A percentile compares a stretch with the other conserved stretches of the same genome.
phyloP scores from a whole-genome alignment of 305 asterid genomes.

The Petunia hybrid region DNA sequence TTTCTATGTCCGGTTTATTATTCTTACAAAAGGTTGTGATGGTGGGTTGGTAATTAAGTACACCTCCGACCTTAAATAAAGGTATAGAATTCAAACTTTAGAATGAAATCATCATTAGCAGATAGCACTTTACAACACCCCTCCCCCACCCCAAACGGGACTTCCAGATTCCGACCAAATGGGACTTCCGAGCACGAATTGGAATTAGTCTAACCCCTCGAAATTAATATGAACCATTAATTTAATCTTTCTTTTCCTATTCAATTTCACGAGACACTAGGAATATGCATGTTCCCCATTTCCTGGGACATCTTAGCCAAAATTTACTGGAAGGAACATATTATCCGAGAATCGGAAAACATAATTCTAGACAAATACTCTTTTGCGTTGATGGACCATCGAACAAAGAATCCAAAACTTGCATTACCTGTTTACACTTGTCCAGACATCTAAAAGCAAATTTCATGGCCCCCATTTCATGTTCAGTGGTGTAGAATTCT shows the following conservation, averaged over 20 bases:
- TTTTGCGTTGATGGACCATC: constrained; percentile 39
- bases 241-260: too few relatives aligned
- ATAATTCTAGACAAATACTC: constrained; percentile 23
- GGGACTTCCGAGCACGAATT: too few relatives aligned
- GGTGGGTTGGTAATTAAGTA: too few relatives aligned
- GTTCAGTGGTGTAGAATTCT: constrained; percentile 37
- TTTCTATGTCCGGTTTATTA: background rate
- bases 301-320: constrained; percentile 19
- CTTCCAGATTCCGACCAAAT: too few relatives aligned
- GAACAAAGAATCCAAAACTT: constrained; percentile 34
- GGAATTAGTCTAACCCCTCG: background rate
- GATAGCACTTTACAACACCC: too few relatives aligned
- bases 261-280: constrained; percentile 21
- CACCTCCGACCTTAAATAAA: too few relatives aligned
- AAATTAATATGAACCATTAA: background rate
- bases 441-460: constrained; percentile 29
- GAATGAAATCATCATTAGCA: too few relatives aligned
- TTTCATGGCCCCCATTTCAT: constrained; percentile 41
- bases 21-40: background rate
- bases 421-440: constrained; percentile 28
- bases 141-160: too few relatives aligned
- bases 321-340: background rate
- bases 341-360: background rate
- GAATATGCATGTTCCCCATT: constrained; percentile 25
- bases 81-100: too few relatives aligned